Base-by-base conservation (phyloP, 164 flowering plant genomes). In the Stephania cephalantha region DNA sequence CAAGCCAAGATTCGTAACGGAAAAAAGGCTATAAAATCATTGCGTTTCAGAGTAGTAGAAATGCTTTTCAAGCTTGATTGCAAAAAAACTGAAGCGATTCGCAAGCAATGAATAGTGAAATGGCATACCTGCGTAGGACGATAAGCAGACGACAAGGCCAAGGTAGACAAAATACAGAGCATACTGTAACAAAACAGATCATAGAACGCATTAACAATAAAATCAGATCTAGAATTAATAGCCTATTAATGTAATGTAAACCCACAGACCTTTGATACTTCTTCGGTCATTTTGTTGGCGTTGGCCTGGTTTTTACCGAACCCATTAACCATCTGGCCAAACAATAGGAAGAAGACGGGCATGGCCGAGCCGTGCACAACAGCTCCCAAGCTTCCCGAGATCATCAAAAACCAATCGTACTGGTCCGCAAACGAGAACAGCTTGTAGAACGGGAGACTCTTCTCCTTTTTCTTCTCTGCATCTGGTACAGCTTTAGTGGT, bases 271-370 rank as follows among this genome's bases (percentile, higher is more conserved):
- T 92, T 92, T 25, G 97, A 83, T 46, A 96, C 98, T 86, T 92
- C 93, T 12, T 86, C 82, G 2, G 90, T 89, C 91, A 94, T 88
- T 76, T 88, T 87, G 69, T 80, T 81, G 77, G 90, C 85, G 86
- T 96, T 89, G 46, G 79, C 63, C 71, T 92, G 99, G 83, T 94
- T 94, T 75, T 91, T 87, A 12, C 97, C 98, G 48, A 96, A 94
- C 18, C 98, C 98, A 79, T 96, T 96, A 35, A 96, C 94, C 94
- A 96, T 85, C 70, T 94, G 81, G 61, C 99, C 99, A 71, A 96
- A 96, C 6, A 96, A 76, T 15, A 96, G 85, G 81, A 96, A 96
- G 85, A 96, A 96, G 44, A 91, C 88, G 7, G 98, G 99, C 97
- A 96, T 90, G 55, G 99, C 90, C 15, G 99, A 88, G 74, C 99